Conservation (phyloP, 495 filamentous ascomycete species). For the Xylaria acuta region DNA sequence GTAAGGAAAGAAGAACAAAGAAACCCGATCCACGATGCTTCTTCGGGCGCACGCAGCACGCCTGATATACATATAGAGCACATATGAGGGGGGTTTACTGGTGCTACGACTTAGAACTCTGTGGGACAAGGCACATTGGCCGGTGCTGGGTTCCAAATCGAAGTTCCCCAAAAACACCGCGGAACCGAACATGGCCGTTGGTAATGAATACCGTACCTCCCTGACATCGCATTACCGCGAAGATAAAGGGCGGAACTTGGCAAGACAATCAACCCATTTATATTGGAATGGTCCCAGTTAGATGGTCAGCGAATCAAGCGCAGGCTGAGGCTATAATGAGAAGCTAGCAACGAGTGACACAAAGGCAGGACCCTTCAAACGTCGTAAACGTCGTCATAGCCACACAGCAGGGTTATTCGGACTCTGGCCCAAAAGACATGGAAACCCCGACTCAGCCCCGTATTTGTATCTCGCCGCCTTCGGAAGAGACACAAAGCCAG, state of each 20-base stretch:
- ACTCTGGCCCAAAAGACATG: not conserved
- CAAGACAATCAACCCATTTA: not conserved
- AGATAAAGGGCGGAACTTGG: not conserved
- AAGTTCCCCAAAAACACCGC: not conserved
- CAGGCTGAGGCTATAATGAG: not conserved
- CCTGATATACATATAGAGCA: not conserved
- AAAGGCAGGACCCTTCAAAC: not conserved
- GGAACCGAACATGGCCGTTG: not conserved
- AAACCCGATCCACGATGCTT: not conserved
- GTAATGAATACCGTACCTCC: not conserved
- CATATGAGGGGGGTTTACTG: not conserved
- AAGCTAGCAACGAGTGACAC: not conserved
- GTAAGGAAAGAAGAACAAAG: slow-evolving; percentile 12
- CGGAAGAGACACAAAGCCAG: not conserved
- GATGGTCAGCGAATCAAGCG: slow-evolving; percentile 3
- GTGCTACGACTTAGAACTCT: slow-evolving; percentile 15
- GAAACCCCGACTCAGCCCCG: not conserved
- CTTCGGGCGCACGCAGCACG: not conserved
- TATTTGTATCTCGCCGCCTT: not conserved
- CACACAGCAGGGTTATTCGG: not conserved
- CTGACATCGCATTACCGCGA: not conserved
- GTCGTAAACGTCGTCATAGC: not conserved
- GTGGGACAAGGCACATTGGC: too few relatives aligned
- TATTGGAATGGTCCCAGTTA: not conserved
- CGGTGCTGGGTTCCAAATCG: not conserved